Evolutionary conservation across 2,329 filamentous ascomycete species (phyloP).

Genomic region (Nemania sp.): DNA sequence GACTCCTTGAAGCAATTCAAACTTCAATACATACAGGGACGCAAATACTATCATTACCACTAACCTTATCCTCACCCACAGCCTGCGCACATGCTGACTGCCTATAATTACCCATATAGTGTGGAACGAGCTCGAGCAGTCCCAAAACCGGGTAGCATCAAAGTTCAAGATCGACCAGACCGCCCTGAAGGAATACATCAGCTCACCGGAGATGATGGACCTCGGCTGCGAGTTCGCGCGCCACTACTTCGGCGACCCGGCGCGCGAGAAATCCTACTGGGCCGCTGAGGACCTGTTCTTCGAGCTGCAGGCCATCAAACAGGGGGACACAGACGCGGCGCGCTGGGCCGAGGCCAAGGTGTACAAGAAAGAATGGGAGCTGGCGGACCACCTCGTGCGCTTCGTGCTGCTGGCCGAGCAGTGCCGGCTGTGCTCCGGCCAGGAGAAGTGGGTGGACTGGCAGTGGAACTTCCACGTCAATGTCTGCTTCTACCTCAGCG

Average conservation of each 20-base stretch:
- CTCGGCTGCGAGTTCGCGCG: slow-evolving; percentile 45
- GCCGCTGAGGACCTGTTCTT: slow-evolving; percentile 48
- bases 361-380: slow-evolving; percentile 44
- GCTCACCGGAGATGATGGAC: slow-evolving; percentile 44
- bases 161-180: slow-evolving; percentile 42
- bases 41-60: not conserved
- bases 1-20: not conserved
- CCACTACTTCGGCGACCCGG: slow-evolving; percentile 34
- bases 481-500: slow-evolving; percentile 44
- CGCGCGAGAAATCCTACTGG: slow-evolving; percentile 41
- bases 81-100: slow-evolving; percentile 21
- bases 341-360: slow-evolving; percentile 40
- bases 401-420: slow-evolving; percentile 47
- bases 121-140: slow-evolving; percentile 43
- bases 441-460: slow-evolving; percentile 43
- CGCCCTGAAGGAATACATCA: slow-evolving; percentile 47
- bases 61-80: not conserved
- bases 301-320: slow-evolving; percentile 47
- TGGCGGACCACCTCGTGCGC: slow-evolving; percentile 45
- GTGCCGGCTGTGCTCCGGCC: slow-evolving; percentile 39
- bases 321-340: slow-evolving; percentile 40
- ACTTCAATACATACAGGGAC: not conserved
- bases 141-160: slow-evolving; percentile 40
- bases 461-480: slow-evolving; percentile 39
- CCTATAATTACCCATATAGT: slow-evolving; percentile 31